Evolutionary conservation across 2,329 filamentous ascomycete genomes (phyloP), one percentile per base, ranked within the genome.

Genomic region (Ophiostoma triangulosporum): DNA sequence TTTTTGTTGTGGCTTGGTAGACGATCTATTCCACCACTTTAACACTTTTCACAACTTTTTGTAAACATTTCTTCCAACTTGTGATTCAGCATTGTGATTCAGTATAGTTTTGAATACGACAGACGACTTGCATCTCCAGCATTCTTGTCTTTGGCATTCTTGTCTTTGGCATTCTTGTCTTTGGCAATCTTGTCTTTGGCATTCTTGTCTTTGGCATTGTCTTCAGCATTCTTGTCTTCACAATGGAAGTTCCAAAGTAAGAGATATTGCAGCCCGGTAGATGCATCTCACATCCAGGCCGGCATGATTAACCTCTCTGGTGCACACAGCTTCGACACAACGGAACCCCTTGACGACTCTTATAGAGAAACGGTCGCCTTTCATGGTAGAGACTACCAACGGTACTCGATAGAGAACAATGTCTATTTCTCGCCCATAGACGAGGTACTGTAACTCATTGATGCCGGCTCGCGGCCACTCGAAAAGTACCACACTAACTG

Each of bases 381-480:
- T 59, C 72, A 82, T 64, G 80, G 80, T 56, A 75, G 85, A 63
- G 73, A 75, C 48, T 88, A 80, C 64, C 84, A 88, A 59, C 74
- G 75, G 62, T 81, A 83, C 68, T 76, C 84, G 20, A 65, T 88
- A 52, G 74, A 81, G 29, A 79, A 83, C 59, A 72, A 71, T 33
- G 75, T 79, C 57, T 86, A 85, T 64, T 83, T 85, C 60, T 77
- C 72, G 46, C 85, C 85, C 8, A 72, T 85, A 54, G 85, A 88
- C 63, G 83, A 87, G 73, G 85, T 86, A 72, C 26, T 31, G 26
- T 17, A 31, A 6, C 35, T 17, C 15, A 17, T 46, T 12, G 8
- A 2, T 11, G 4, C 43, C 15, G 7, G 26, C 15, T 6, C 12
- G 43, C 15, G 12, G 14, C 33, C 7, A 33, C 5, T 14, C 15